Percentiles rank a stretch among this genome's conserved stretches.
These are phyloP conservation scores for Knufia petricola DNA, from an alignment of 2,329 filamentous ascomycete species.

Conservation along the genomic window DNA sequence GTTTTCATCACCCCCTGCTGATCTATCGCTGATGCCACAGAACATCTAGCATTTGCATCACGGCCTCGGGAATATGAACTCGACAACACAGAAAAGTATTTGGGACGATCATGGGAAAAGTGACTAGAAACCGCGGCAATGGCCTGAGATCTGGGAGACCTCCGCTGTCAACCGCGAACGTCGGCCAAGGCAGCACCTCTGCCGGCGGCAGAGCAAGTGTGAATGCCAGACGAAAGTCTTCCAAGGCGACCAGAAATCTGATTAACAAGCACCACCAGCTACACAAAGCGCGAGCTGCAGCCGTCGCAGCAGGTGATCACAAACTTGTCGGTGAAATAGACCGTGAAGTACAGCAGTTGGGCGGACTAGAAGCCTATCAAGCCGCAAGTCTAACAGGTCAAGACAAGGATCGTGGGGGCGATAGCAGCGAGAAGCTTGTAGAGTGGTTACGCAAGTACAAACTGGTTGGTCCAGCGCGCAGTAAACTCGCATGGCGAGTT, in stretches of 20 bases:
- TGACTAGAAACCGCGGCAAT: not conserved
- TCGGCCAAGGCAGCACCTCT: slow-evolving; percentile 5
- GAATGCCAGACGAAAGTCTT: slow-evolving; percentile 29
- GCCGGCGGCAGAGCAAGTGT: not conserved
- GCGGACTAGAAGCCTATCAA: slow-evolving; percentile 52
- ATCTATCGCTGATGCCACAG: no score
- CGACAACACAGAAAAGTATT: not conserved
- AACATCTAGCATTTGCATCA: no score
- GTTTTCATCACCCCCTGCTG: no score
- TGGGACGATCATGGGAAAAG: not conserved
- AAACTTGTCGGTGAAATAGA: slow-evolving; percentile 32
- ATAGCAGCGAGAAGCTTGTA: slow-evolving; percentile 51
- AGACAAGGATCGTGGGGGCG: slow-evolving; percentile 51
- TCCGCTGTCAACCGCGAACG: slow-evolving; percentile 10
- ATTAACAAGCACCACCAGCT: slow-evolving; percentile 53
- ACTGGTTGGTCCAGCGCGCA: slow-evolving; percentile 21
- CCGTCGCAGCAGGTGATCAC: slow-evolving; percentile 38
- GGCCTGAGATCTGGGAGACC: slow-evolving; percentile 15
- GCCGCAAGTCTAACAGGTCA: slow-evolving; percentile 54
- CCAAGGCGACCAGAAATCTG: slow-evolving; percentile 48
- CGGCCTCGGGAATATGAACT: not conserved
- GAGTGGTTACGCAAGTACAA: slow-evolving; percentile 42
- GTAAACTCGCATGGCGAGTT: slow-evolving; percentile 45
- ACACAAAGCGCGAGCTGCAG: slow-evolving; percentile 47
- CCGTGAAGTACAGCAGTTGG: slow-evolving; percentile 43